A percentile compares a stretch with the other conserved stretches of the same genome.
These are phyloP conservation scores for Phytophthora syringae DNA, from an alignment of 352 stramenopile genomes.

Conservation along the genomic window DNA sequence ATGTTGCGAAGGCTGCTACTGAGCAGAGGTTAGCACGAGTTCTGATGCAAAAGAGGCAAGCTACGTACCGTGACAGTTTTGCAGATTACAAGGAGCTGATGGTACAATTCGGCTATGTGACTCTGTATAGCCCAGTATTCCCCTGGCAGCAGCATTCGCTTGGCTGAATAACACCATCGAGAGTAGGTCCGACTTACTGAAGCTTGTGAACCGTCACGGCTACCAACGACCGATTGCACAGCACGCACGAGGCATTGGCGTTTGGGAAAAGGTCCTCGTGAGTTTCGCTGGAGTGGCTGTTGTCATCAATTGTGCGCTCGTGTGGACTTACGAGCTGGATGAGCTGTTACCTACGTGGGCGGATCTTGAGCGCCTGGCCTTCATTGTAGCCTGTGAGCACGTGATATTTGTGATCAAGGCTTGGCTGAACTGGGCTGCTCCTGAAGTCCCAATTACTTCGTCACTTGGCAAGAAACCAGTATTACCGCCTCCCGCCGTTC, in stretches of 20 bases:
- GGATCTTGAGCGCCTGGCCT: conserved; percentile 65
- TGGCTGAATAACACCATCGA: conserved; percentile 93
- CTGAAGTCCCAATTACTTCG: conserved; percentile 39
- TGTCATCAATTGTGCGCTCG: conserved; percentile 94
- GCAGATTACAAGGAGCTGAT: conserved; percentile 85
- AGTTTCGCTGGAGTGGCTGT: conserved; percentile 93
- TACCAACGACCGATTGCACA: conserved; percentile 88
- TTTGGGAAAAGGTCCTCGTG: conserved; percentile 94
- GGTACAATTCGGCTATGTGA: conserved; percentile 93
- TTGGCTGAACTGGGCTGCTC: conserved; percentile 59
- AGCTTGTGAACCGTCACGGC: conserved; percentile 88
- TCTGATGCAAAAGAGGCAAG: conserved; percentile 67
- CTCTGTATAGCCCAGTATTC: conserved; percentile 92
- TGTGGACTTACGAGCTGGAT: conserved; percentile 79
- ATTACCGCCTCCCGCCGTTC: conserved; percentile 7
- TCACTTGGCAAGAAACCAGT: conserved; percentile 29
- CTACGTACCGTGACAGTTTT: conserved; percentile 71
- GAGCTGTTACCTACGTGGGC: conserved; percentile 59
- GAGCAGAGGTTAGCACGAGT: conserved; percentile 55
- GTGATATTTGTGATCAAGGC: conserved; percentile 64
- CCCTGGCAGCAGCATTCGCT: conserved; percentile 92
- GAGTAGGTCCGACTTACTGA: conserved; percentile 93
- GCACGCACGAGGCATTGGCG: conserved; percentile 91
- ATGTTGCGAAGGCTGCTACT: conserved; percentile 35
- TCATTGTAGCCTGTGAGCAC: conserved; percentile 71